Evolutionary conservation across 2,329 filamentous ascomycete genomes (phyloP).

Genomic region (Xylariaceae sp.): DNA sequence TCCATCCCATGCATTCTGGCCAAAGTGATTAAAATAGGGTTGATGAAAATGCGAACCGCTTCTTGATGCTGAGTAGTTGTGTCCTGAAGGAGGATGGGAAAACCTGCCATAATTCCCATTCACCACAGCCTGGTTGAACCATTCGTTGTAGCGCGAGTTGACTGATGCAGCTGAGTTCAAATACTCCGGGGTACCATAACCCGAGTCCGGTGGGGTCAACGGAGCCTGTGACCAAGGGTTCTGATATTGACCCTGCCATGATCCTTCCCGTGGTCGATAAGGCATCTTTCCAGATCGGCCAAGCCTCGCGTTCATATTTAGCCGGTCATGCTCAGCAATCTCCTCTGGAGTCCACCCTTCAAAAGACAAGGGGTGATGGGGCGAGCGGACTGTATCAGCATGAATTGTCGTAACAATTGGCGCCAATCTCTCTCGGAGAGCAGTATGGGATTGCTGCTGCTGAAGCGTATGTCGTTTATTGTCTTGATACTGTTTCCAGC

Average conservation of each 20-base stretch:
- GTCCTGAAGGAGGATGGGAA: constrained; percentile 50
- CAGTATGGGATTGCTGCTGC: constrained; percentile 49
- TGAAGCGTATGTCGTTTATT: constrained; percentile 49
- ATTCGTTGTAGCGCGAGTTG: constrained; percentile 63
- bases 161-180: constrained; percentile 59
- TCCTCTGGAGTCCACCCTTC: constrained; percentile 60
- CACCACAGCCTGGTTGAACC: constrained; percentile 53
- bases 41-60: constrained; percentile 49
- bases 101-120: constrained; percentile 44
- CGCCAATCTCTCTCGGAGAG: constrained; percentile 55
- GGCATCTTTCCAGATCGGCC: constrained; percentile 32
- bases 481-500: constrained; percentile 63
- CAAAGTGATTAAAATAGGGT: constrained; percentile 55
- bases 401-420: constrained; percentile 57
- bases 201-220: constrained; percentile 65
- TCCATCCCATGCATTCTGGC: constrained; percentile 59
- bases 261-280: constrained; percentile 53
- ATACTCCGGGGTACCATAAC: constrained; percentile 66
- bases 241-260: constrained; percentile 50
- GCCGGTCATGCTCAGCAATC: constrained; percentile 58
- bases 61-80: constrained; percentile 44
- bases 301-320: constrained; percentile 50
- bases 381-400: constrained; percentile 41
- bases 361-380: constrained; percentile 46
- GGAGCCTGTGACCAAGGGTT: constrained; percentile 51